Evolutionary conservation across 1,284 basidiomycete genomes (phyloP), one percentile per base, ranked within the genome.

Genomic region (Gymnopus androsaceus): DNA sequence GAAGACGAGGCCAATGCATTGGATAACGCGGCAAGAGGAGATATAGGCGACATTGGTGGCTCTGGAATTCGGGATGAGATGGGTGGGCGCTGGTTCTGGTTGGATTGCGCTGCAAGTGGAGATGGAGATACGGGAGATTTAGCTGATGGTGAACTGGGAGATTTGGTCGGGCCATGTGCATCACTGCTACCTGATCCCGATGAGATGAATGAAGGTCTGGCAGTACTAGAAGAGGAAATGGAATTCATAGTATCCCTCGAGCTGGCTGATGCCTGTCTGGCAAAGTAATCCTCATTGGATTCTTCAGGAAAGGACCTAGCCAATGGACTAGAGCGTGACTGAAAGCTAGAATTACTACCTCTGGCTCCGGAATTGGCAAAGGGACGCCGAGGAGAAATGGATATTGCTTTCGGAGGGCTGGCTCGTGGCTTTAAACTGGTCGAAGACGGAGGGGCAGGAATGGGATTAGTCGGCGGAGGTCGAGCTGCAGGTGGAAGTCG

Each of bases 211-310:
- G 48, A 38, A 38, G 48, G 48, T 37, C 48, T 23, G 11, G 19
- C 21, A 28, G 36, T 38, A 30, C 34, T 14, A 38, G 28, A 23
- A 4, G 48, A 38, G n/a, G 14, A 28, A 23, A 37, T 17, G 30
- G 48, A 50, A 50, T 33, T 38, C 34, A 37, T 38, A 15, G 48
- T 50, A 28, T 50, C 48, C n/a, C 48, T 50, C 2, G 48, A 19
- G 45, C 7, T 21, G 9, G 28, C 12, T 30, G 48, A 38, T 12
- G 15, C 36, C 30, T 17, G 25, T 25, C 19, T 48, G n/a, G 46
- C 23, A 48, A 37, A 34, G 17, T 37, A 50, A 17, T 50, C 48
- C 15, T 40, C 36, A 8, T 7, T 37, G 19, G 34, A 38, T 15
- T 33, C 23, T 19, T 50, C 48, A 8, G 36, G 19, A 50, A 38